These are phyloP conservation scores for Oemleria cerasiformis DNA, from an alignment of 306 rosid species.

Conservation along the genomic window DNA sequence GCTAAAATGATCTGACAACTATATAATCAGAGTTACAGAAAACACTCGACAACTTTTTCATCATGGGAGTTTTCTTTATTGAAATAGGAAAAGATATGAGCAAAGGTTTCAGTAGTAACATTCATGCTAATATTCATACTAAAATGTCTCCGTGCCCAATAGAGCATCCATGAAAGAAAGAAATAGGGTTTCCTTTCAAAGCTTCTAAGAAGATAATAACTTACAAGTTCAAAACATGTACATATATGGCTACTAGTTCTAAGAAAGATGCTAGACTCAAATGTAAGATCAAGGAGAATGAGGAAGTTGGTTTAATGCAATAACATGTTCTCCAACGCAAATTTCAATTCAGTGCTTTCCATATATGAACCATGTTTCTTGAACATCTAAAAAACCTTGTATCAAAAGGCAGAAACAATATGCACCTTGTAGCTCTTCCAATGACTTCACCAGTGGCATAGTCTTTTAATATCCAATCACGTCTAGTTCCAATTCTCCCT, in stretches of 20 bases:
- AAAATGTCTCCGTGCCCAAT: neutral
- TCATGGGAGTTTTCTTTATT: neutral
- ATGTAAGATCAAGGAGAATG: neutral
- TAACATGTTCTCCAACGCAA: neutral
- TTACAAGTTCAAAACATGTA: neutral
- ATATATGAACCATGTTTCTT: neutral
- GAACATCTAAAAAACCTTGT: neutral
- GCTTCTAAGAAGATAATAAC: neutral
- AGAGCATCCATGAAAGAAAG: neutral
- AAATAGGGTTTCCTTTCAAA: neutral
- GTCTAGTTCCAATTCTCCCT: slow-evolving; percentile 91
- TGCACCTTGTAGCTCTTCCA: slow-evolving; percentile 94
- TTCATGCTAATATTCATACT: slow-evolving; percentile 5
- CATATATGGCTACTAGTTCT: neutral
- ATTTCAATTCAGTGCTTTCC: neutral
- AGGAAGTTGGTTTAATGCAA: slow-evolving; percentile 2
- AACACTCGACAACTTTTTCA: slow-evolving; percentile 2
- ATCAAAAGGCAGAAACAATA: neutral
- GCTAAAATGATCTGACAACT: neutral
- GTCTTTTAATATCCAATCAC: slow-evolving; percentile 88
- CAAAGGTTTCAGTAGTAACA: neutral
- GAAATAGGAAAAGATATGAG: neutral
- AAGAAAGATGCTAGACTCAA: neutral
- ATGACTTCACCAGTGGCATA: slow-evolving; percentile 64
- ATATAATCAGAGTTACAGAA: neutral